These are phyloP conservation scores for Nectriaceae sp. DNA, from an alignment of 2,329 filamentous ascomycete species.

Conservation along the genomic window DNA sequence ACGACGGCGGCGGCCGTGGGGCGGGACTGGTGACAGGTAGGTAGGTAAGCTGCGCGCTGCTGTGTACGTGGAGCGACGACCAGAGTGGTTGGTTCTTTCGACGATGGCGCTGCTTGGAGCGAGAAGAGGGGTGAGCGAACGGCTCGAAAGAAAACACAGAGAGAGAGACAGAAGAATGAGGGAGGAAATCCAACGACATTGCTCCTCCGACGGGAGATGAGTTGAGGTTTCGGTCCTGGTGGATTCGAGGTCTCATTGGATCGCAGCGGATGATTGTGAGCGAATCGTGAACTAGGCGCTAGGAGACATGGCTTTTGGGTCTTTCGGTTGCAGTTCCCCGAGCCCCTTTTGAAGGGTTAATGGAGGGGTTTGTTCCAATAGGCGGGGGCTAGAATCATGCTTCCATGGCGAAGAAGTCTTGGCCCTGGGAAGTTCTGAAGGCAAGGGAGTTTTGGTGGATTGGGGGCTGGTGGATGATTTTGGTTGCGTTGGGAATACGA, in stretches of 20 bases:
- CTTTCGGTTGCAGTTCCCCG: neutral
- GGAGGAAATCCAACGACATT: conserved; percentile 7
- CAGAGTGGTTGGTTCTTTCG: too few species aligned
- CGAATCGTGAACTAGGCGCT: conserved; percentile 29
- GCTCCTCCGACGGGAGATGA: conserved; percentile 21
- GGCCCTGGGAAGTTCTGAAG: neutral
- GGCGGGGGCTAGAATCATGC: neutral
- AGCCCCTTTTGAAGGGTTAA: conserved; percentile 3
- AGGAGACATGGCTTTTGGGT: conserved; percentile 6
- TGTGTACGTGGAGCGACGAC: neutral
- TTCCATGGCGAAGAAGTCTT: neutral
- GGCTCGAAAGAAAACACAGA: neutral
- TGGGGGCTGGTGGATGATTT: neutral
- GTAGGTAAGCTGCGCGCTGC: neutral
- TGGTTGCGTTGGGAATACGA: neutral
- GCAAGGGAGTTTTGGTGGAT: neutral
- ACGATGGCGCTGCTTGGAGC: too few species aligned
- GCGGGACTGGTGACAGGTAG: neutral
- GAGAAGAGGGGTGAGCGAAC: neutral
- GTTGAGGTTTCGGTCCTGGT: conserved; percentile 22
- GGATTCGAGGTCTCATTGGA: conserved; percentile 28
- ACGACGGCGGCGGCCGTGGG: neutral
- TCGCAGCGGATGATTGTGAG: conserved; percentile 17
- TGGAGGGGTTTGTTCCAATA: neutral
- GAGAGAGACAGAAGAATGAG: conserved; percentile 3